Evolutionary conservation across 169 alveolate genomes (phyloP).

Genomic region (Plasmodium vinckei): DNA sequence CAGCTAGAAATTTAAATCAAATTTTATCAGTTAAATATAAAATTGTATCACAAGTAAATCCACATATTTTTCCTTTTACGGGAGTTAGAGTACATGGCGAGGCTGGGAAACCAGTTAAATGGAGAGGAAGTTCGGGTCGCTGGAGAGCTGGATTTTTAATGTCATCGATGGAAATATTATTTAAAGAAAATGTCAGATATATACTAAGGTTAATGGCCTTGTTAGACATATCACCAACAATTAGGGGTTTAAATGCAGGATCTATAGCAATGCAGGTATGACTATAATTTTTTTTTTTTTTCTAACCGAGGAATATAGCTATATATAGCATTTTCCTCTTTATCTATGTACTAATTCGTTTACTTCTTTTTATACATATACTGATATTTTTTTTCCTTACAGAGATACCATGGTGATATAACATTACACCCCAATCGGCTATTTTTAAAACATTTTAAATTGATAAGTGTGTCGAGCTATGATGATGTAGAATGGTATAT

Average conservation of each 20-base stretch:
- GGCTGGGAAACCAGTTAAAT: conserved; percentile 82
- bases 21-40: conserved; percentile 75
- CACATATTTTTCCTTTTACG: conserved; percentile 80
- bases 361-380: too few relatives aligned
- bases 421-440: conserved; percentile 79
- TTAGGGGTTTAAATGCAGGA: conserved; percentile 81
- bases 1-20: conserved; percentile 72
- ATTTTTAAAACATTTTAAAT: conserved; percentile 61
- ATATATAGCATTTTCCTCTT: too few relatives aligned
- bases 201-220: conserved; percentile 80
- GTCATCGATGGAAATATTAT: conserved; percentile 79
- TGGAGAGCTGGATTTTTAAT: conserved; percentile 83
- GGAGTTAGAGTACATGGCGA: conserved; percentile 82
- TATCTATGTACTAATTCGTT: too few relatives aligned
- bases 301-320: too few relatives aligned
- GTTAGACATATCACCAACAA: conserved; percentile 81
- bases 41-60: conserved; percentile 81
- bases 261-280: conserved; percentile 80
- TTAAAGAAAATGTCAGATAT: conserved; percentile 78
- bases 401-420: conserved; percentile 82
- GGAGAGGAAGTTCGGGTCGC: conserved; percentile 78
- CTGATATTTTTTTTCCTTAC: neutral
- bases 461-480: conserved; percentile 77
- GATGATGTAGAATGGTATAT: conserved; percentile 79
- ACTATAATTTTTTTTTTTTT: neutral